A percentile compares a stretch with the other conserved stretches of the same genome.
Conservation (phyloP, 1,284 basidiomycete genomes). For the Naganishia sp. region DNA sequence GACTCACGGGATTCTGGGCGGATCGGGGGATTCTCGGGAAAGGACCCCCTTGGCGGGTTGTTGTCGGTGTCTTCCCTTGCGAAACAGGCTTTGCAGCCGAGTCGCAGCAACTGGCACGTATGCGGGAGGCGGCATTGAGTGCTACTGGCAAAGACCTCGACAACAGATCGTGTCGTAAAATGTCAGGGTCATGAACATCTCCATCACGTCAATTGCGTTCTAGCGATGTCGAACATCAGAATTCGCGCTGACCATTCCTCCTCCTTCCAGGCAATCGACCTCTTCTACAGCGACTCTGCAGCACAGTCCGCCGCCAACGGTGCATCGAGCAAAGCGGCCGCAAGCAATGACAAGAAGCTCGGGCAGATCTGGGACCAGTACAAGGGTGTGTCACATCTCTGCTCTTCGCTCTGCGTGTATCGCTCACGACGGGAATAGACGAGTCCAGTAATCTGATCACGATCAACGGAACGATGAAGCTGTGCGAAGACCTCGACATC, state of each 20-base stretch:
- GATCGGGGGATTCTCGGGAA: no score
- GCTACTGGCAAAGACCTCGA: no score
- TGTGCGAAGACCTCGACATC: slow-evolving; percentile 51
- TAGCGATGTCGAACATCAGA: not conserved
- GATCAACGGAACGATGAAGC: slow-evolving; percentile 52
- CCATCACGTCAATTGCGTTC: no score
- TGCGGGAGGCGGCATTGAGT: no score
- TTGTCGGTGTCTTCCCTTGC: no score
- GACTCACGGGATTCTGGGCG: no score
- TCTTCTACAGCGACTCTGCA: slow-evolving; percentile 44
- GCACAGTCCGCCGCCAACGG: slow-evolving; percentile 38
- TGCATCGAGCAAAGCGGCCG: slow-evolving; percentile 2
- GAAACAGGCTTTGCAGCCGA: no score
- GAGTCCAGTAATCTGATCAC: slow-evolving; percentile 49
- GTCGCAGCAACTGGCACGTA: no score
- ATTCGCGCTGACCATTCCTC: not conserved
- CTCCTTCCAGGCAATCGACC: slow-evolving; percentile 44
- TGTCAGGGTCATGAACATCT: no score
- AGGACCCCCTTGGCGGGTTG: no score
- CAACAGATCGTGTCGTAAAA: no score
- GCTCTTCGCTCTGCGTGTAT: not conserved
- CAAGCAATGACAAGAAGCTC: slow-evolving; percentile 47
- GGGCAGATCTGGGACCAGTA: slow-evolving; percentile 53
- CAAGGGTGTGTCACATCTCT: slow-evolving; percentile 45
- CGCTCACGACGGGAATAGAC: slow-evolving; percentile 36